Base-by-base conservation (phyloP, 768 basidiomycete species). In the Leucogyrophana mollusca region DNA sequence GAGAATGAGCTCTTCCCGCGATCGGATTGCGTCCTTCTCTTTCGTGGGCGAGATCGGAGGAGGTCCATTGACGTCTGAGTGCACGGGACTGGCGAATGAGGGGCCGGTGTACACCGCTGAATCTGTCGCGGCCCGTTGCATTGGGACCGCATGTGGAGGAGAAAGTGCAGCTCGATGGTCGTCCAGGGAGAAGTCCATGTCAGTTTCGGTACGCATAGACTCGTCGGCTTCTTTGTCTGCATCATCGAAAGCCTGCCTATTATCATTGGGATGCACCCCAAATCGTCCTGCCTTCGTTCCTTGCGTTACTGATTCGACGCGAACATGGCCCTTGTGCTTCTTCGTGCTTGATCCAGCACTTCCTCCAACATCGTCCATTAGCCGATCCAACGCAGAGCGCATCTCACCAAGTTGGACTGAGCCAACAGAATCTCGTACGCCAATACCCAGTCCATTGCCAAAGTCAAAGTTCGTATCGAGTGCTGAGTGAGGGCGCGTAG, bases 11-110 rank as follows among this genome's bases (percentile, higher is more conserved):
- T 82, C 77, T 57, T 90, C 87, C 16, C 86, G 76, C 21, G 61
- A 65, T 21, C 67, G 76, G 55, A 86, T 87, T 22, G 82, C 84
- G 57, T 87, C 80, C 59, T 84, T 88, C n/a, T 87, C 80, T 1
- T 77, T 74, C 16, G 79, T 78, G 2, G 75, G 71, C 1, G 78
- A 79, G 33, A 46, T 33, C 20, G 76, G 72, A 30, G 67, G 65
- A 16, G 35, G 16, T 56, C 72, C 74, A 24, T 54, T 49, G 44
- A 60, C 61, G 16, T 55, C 45, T 45, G 53, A 35, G 6, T 58
- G 47, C 14, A 69, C 59, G 3, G 71, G 71, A 43, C 65, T 65
- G 16, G 57, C 60, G 24, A 67, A 64, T 25, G 50, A 64, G 58
- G 52, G 72, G 49, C 43, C 59, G 6, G 50, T 48, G 35, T 64